Evolutionary conservation across 2,329 filamentous ascomycete species (phyloP), one percentile per base, ranked within the genome.

Genomic region (Ophiocordyceps camponoti-leonardi): DNA sequence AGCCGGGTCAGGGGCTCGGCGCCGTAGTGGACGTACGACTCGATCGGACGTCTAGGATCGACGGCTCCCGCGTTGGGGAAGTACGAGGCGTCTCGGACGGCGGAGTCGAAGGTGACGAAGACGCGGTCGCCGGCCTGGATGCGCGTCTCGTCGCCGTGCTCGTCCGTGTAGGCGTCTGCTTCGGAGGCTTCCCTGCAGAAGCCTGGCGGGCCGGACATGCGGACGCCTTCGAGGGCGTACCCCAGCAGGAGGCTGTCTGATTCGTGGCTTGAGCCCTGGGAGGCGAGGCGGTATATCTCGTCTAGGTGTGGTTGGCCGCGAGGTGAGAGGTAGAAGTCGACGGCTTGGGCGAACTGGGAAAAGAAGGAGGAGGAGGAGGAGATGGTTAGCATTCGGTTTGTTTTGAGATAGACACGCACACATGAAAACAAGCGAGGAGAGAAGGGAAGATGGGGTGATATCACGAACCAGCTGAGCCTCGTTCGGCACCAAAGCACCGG

Each of bases 161-260:
- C 68, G 43, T 77, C 65, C 31, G 60, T 48, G 42, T 74, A 67
- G 1, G 64, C 64, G 44, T 72, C 67, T 18, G 62, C 55, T 0
- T 55, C 59, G 0, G 67, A 60, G 2, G 72, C 73, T 46, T 75
- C 64, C 37, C 80, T 75, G 64, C 76, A 79, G 2, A 77, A 66
- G 11, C 73, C 72, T 19, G 77, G 75, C 0, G 74, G 75, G 12
- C 78, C 76, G 4, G 77, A 75, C 45, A 88, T 67, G 37, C 83
- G 78, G 46, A 83, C 71, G 16, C 78, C 83, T 60, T 86, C 86
- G 66, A 82, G 69, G 41, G 75, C 77, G 56, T 85, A 87, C 37
- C 77, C 79, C 1, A 82, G 68, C 2, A 90, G 67, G 31, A 74
- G 63, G 1, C 76, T 68, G 50, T 86, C 80, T 0, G 70, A 72